Base-by-base conservation (phyloP, 2,329 filamentous ascomycete genomes). In the Tricladium varicosporioides region DNA sequence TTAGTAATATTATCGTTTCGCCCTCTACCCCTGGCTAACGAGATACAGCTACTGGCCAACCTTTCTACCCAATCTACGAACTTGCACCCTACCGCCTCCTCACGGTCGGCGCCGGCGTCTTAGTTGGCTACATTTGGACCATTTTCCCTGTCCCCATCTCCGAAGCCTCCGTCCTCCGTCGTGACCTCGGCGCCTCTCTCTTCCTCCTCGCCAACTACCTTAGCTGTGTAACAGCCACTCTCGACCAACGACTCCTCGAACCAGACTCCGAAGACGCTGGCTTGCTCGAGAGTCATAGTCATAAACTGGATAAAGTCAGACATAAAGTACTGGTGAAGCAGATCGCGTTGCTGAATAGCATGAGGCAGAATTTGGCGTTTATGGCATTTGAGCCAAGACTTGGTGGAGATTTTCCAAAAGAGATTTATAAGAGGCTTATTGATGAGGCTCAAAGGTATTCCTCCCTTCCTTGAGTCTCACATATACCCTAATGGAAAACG, bases 171-270 rank as follows among this genome's bases (percentile, higher is more conserved):
- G 82, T 83, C 60, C 76, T 91, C 3, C 80, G 88, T 2, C 82
- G 83, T 56, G 85, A 86, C 59, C 75, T 91, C 0, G 86, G 86
- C 2, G 80, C 80, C 0, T 82, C 86, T 0, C 73, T 91, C 2
- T 90, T 89, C 67, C 76, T 91, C 1, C 76, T 89, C 2, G 88
- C 87, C 3, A 90, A 89, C 65, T 88, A 87, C 69, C 89, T 89
- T 67, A 86, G 82, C 4, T 51, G 31, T 8, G 54, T 56, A 62
- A 82, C 88, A 62, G 84, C 88, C 59, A 88, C 86, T 0, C 78
- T 90, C 16, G 79, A 50, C 81, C 81, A 56, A 16, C 36, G 58
- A 19, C 22, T 64, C 8, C n/a, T 31, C 8, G 46, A 49, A 3
- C 27, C 32, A 54, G 71, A 70, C 1, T 79, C 77, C 5, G 75